phyloP scores from a whole-genome alignment of 495 filamentous ascomycete species.

The Tetracladium setigerum region DNA sequence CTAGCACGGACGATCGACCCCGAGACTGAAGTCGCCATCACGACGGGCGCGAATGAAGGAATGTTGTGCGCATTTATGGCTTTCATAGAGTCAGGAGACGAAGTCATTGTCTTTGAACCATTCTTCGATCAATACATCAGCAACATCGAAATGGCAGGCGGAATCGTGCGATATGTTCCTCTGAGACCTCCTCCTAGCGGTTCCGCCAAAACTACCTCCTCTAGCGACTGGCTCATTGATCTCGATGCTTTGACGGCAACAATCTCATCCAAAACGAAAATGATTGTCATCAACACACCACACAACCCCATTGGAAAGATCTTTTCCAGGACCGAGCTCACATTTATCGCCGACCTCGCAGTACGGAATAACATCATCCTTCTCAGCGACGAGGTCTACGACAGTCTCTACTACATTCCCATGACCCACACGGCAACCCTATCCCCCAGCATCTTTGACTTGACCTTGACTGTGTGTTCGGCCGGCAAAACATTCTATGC shows the following conservation, averaged over 20 bases:
- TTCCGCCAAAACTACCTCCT: constrained; percentile 65
- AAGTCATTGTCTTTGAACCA: constrained; percentile 93
- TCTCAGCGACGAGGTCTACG: constrained; percentile 88
- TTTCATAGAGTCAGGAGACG: constrained; percentile 84
- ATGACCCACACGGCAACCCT: constrained; percentile 85
- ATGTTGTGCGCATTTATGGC: constrained; percentile 95
- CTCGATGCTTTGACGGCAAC: constrained; percentile 67
- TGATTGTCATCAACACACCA: constrained; percentile 62
- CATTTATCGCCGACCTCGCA: constrained; percentile 72
- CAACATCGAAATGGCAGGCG: constrained; percentile 94
- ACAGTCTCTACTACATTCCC: constrained; percentile 84
- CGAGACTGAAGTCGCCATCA: constrained; percentile 84
- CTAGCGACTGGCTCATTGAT: constrained; percentile 78
- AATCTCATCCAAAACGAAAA: constrained; percentile 78
- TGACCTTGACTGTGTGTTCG: constrained; percentile 84
- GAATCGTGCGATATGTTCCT: constrained; percentile 83
- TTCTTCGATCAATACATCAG: constrained; percentile 90
- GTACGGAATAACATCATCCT: constrained; percentile 89
- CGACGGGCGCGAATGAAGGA: constrained; percentile 87
- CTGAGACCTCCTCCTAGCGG: constrained; percentile 80
- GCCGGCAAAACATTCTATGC: constrained; percentile 95
- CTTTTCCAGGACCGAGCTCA: constrained; percentile 71
- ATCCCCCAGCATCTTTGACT: constrained; percentile 70
- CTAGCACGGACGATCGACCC: constrained; percentile 72
- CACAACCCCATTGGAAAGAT: constrained; percentile 96